Percentiles rank a stretch among this genome's conserved stretches.
Evolutionary conservation across 1,284 basidiomycete species (phyloP).

Genomic region (Fomitopsis palustris): DNA sequence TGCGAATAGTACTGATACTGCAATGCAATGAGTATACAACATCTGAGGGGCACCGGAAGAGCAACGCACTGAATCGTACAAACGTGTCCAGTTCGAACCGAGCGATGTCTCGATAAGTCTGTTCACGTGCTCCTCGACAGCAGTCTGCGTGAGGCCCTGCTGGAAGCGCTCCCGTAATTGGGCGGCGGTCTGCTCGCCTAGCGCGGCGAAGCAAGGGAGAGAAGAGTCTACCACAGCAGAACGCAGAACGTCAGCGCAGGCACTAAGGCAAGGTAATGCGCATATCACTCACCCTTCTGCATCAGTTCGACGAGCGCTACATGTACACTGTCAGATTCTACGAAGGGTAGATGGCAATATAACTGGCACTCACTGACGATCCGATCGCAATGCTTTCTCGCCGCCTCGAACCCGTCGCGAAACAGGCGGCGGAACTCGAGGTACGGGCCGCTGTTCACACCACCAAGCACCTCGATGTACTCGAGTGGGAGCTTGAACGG

Average conservation of each 20-base stretch:
- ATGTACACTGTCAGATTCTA: not conserved
- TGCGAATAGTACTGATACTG: slow-evolving; percentile 85
- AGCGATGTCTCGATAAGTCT: slow-evolving; percentile 83
- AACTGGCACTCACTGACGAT: slow-evolving; percentile 75
- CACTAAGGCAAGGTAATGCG: not conserved
- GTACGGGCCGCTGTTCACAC: slow-evolving; percentile 76
- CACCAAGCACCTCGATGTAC: slow-evolving; percentile 96
- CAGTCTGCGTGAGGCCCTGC: slow-evolving; percentile 81
- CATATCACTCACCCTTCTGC: slow-evolving; percentile 72
- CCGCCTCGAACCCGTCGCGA: slow-evolving; percentile 90
- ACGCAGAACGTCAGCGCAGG: not conserved
- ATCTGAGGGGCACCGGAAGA: not conserved
- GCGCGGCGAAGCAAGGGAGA: slow-evolving; percentile 88
- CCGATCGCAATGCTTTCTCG: slow-evolving; percentile 94
- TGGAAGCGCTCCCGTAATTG: slow-evolving; percentile 93
- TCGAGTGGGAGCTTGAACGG: slow-evolving; percentile 96
- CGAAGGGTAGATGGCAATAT: not conserved
- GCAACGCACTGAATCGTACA: slow-evolving; percentile 82
- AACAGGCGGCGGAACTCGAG: slow-evolving; percentile 87
- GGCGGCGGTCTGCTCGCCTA: slow-evolving; percentile 87
- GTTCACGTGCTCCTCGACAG: slow-evolving; percentile 89
- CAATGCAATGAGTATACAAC: not conserved
- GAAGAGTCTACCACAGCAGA: slow-evolving; percentile 64
- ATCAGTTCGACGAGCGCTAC: slow-evolving; percentile 91
- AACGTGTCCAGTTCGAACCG: slow-evolving; percentile 88